Base-by-base conservation (phyloP, 768 basidiomycete genomes). In the Tephrocybe sp. region DNA sequence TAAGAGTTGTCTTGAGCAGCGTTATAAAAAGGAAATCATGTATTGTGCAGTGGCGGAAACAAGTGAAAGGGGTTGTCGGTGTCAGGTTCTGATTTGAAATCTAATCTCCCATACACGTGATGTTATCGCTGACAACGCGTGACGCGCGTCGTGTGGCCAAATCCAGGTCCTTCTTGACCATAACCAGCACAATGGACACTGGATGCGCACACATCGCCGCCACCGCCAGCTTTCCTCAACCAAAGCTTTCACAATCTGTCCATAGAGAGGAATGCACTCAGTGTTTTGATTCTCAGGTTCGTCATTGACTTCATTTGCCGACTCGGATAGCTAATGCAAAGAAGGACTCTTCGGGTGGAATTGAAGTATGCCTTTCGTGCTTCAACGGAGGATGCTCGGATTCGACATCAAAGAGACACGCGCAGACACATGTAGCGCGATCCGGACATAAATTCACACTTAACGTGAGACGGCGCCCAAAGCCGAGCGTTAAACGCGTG, bases 231-330 rank as follows among this genome's bases (percentile, higher is more conserved):
- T 69, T 91, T 0, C 64, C 72, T 29, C 72, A 72, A 0, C 90
- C 91, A 0, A 77, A 67, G 41, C 69, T 86, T 0, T 83, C 80
- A 3, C 86, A 92, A 53, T 78, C 79, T 0, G 89, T 93, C 0
- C 85, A 94, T 57, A 72, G 94, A 7, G 92, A 97, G 68, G 94
- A 98, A 67, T 99, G 95, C 62, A 97, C 94, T 0, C 93, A 94
- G 51, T 99, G 95, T 62, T 99, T 97, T 64, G 94, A 97, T 66
- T 83, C 81, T 60, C 94, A 97, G 81, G 92, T 86, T 24, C 50
- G 65, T 61, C 11, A 13, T n/a, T n/a, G n/a, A n/a, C n/a, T n/a
- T n/a, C n/a, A n/a, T n/a, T n/a, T n/a, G n/a, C n/a, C n/a, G n/a
- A n/a, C n/a, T n/a, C n/a, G n/a, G n/a, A n/a, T n/a, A n/a, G n/a